Percentiles rank a stretch among this genome's conserved stretches.
phyloP scores from a whole-genome alignment of 371 early-diverging fungal species.

The Catenaria anguillulae region DNA sequence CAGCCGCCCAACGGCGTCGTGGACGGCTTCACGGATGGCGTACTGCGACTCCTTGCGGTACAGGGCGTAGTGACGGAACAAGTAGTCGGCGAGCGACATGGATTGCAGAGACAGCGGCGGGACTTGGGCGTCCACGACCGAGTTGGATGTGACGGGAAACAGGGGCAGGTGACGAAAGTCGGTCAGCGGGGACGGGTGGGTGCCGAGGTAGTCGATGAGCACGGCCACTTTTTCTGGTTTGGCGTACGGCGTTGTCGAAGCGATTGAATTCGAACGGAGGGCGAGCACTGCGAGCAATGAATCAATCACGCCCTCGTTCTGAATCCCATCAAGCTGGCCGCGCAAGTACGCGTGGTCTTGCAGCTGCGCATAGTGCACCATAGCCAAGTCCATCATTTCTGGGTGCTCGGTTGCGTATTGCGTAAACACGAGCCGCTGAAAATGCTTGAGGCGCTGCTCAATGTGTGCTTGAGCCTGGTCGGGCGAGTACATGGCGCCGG shows the following conservation, averaged over 20 bases:
- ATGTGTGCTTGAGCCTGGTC: slow-evolving; percentile 45
- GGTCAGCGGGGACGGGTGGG: neutral
- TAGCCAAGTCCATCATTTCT: slow-evolving; percentile 48
- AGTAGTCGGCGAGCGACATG: slow-evolving; percentile 77
- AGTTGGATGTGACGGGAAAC: neutral
- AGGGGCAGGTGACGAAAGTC: slow-evolving; percentile 5
- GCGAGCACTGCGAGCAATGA: slow-evolving; percentile 38
- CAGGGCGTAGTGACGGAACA: slow-evolving; percentile 69
- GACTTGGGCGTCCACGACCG: neutral
- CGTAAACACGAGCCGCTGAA: slow-evolving; percentile 54
- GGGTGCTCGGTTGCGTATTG: slow-evolving; percentile 37
- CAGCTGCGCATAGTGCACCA: slow-evolving; percentile 53
- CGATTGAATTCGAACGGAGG: slow-evolving; percentile 21
- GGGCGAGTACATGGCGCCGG: slow-evolving; percentile 54
- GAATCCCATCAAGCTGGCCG: slow-evolving; percentile 30
- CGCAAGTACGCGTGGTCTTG: slow-evolving; percentile 34
- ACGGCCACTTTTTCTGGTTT: neutral
- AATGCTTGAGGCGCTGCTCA: slow-evolving; percentile 35
- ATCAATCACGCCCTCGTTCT: slow-evolving; percentile 24
- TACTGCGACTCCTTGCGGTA: slow-evolving; percentile 60
- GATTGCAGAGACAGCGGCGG: slow-evolving; percentile 67
- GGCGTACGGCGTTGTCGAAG: slow-evolving; percentile 9
- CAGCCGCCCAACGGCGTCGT: slow-evolving; percentile 68
- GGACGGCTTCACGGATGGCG: slow-evolving; percentile 74
- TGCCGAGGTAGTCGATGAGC: neutral